A percentile compares a stretch with the other conserved stretches of the same genome.
Conservation (phyloP, 257 asterid genomes). For the Primulina tabacum region DNA sequence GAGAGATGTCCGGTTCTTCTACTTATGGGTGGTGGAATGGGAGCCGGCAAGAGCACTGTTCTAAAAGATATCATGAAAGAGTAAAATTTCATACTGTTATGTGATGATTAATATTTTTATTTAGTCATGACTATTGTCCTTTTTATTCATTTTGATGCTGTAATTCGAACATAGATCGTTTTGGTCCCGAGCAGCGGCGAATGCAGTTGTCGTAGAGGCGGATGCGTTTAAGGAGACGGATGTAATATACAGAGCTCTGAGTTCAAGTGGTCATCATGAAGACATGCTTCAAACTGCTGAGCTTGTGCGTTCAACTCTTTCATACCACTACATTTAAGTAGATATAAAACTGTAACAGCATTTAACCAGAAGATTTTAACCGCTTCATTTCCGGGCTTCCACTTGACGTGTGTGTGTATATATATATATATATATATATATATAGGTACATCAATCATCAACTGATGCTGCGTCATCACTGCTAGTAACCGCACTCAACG, state of each 20-base stretch:
- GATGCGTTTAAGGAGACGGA: conserved; percentile 97
- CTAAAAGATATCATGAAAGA: conserved; percentile 87
- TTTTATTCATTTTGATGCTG: neutral
- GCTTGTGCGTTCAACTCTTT: conserved; percentile 29
- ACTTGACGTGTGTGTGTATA: neutral
- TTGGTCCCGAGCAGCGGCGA: conserved; percentile 73
- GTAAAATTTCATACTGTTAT: conserved; percentile 29
- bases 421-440: conserved; percentile 17
- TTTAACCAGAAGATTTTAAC: too few relatives aligned
- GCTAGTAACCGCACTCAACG: conserved; percentile 82
- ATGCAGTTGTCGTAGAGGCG: conserved; percentile 88
- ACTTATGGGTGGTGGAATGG: conserved; percentile 99
- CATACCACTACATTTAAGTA: neutral
- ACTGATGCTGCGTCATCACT: conserved; percentile 96
- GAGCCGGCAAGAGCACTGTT: conserved; percentile 98
- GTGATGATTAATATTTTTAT: neutral
- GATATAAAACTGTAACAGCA: neutral
- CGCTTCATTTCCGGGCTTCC: neutral
- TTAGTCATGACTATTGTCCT: neutral
- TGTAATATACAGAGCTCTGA: conserved; percentile 78
- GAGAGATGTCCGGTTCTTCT: conserved; percentile 84
- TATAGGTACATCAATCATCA: conserved; percentile 88
- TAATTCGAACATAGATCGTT: conserved; percentile 44
- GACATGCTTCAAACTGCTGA: conserved; percentile 99
- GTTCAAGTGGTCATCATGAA: conserved; percentile 74